Evolutionary conservation across 2,329 filamentous ascomycete species (phyloP).

Genomic region (Phyllosticta capitalensis): DNA sequence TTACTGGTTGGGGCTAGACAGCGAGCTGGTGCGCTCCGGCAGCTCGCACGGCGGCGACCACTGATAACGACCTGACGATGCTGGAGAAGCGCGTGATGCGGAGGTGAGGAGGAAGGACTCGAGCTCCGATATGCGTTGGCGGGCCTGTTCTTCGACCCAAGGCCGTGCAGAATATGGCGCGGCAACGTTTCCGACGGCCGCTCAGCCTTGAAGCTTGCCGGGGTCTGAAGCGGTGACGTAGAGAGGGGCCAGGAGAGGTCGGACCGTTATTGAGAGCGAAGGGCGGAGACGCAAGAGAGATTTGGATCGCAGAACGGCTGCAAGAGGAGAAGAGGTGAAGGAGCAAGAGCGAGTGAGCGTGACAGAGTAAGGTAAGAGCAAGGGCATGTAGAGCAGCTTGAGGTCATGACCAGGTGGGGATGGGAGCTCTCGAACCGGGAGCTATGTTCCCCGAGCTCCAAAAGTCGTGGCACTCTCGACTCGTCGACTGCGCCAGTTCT

Average conservation of each 20-base stretch:
- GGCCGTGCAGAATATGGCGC: not conserved
- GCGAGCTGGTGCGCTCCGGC: not conserved
- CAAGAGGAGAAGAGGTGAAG: not conserved
- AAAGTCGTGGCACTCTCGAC: not conserved
- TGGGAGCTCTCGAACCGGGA: not conserved
- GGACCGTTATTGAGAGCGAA: not conserved
- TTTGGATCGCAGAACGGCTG: not conserved
- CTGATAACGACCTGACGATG: not conserved
- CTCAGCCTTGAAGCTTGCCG: not conserved
- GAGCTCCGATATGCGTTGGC: not conserved
- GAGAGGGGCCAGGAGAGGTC: not conserved
- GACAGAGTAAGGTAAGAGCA: not conserved
- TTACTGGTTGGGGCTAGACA: not conserved
- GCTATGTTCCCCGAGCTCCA: too few species aligned
- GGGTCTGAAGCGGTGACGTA: conserved; percentile 7
- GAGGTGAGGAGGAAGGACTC: not conserved
- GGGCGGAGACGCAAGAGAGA: not conserved
- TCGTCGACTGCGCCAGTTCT: not conserved
- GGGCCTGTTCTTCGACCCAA: not conserved
- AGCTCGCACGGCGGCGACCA: not conserved
- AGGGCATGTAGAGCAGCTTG: not conserved
- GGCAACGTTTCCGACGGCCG: not conserved
- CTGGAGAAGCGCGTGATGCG: not conserved
- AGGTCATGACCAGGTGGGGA: not conserved
- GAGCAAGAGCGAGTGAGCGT: not conserved